These are phyloP conservation scores for Phaeodactylum tricornutum DNA, from an alignment of 108 stramenopile species.

Conservation along the genomic window DNA sequence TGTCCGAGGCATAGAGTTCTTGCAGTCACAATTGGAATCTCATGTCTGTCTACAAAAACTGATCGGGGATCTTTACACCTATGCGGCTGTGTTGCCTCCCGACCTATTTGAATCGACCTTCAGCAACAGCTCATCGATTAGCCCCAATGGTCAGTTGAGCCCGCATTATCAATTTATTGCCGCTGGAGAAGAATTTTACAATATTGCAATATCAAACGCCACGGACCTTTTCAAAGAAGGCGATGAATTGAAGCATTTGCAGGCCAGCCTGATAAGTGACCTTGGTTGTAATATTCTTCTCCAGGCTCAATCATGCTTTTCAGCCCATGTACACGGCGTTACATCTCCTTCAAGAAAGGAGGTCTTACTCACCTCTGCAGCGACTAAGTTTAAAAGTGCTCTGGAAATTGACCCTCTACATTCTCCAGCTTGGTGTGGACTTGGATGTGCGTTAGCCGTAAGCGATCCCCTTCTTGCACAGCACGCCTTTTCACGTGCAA, in stretches of 20 bases:
- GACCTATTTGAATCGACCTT: too few species aligned
- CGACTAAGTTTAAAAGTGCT: slow-evolving; percentile 18
- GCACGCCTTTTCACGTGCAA: slow-evolving; percentile 52
- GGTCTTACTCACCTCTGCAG: slow-evolving; percentile 11
- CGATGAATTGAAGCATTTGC: slow-evolving; percentile 16
- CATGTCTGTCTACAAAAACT: slow-evolving; percentile 37
- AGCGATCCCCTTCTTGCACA: slow-evolving; percentile 51
- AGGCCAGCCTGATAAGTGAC: slow-evolving; percentile 36
- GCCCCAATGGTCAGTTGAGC: neutral
- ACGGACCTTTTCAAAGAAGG: slow-evolving; percentile 4
- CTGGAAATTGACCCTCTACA: slow-evolving; percentile 26
- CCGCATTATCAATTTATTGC: slow-evolving; percentile 30
- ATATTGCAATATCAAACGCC: slow-evolving; percentile 16
- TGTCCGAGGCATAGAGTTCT: slow-evolving; percentile 18
- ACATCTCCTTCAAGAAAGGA: neutral
- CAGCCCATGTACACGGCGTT: slow-evolving; percentile 14
- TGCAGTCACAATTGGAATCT: slow-evolving; percentile 5
- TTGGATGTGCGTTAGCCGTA: slow-evolving; percentile 38
- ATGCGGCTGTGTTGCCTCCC: slow-evolving; percentile 41
- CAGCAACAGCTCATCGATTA: too few species aligned
- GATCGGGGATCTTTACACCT: slow-evolving; percentile 64
- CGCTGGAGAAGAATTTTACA: slow-evolving; percentile 37
- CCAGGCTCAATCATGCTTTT: slow-evolving; percentile 35
- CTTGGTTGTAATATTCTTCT: slow-evolving; percentile 46
- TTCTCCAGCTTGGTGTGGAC: slow-evolving; percentile 59